Evolutionary conservation across 441 rosid genomes (phyloP), one percentile per base, ranked within the genome.

Genomic region (Biscutella laevigata): DNA sequence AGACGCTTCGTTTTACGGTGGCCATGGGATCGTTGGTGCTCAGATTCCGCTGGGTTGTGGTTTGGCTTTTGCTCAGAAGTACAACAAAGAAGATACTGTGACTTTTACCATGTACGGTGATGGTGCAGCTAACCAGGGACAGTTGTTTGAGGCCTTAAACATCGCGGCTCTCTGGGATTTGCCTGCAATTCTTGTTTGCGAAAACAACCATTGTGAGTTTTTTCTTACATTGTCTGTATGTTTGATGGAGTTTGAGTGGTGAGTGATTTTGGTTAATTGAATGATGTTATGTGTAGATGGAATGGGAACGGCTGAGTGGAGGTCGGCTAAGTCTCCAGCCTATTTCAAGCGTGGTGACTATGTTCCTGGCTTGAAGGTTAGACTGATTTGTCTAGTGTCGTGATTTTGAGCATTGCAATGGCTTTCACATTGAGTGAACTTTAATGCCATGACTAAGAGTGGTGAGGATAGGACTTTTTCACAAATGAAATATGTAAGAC

Each of bases 271-370:
- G 32, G 13, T 34, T 49, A 3, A 15, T 27, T 53, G 6, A 45
- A 25, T 51, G 22, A 63, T 32, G 39, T 62, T 60, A 29, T 53
- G 57, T 45, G 56, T 58, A 91, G 96, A 91, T 76, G 98, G 98
- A 49, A 91, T 91, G 96, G 96, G 96, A 14, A 91, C 96, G 12
- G 98, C 95, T 4, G 91, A 85, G 44, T 88, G 98, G 98, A 88
- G 96, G 70, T 85, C 98, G 0, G 89, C 96, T 1, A 92, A 88
- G 87, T 88, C 80, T 64, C 95, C 95, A 0, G 51, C 96, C 0
- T 91, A 82, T 62, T 88, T 85, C 77, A 88, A 83, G 71, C 98
- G 96, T 74, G 95, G 96, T 35, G 98, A 91, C 22, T 91, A 91
- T 76, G 94, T 78, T 52, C 96, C 98, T 17, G 96, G 98, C 17